Evolutionary conservation across 345 rosid species (phyloP).

Genomic region (Linum usitatissimum): DNA sequence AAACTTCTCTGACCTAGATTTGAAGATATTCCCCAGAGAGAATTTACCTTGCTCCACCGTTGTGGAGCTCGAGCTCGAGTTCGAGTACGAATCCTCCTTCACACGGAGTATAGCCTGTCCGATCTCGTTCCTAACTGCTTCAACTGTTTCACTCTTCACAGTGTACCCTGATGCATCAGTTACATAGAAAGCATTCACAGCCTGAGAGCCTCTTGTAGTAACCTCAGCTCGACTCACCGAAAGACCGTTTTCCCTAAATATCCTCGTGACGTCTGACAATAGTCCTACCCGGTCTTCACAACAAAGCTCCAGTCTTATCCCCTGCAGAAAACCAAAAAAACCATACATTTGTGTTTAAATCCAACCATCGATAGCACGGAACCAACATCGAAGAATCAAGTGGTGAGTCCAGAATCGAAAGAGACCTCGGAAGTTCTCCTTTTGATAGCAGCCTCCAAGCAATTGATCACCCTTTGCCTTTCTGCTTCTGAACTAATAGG

Average conservation of each 20-base stretch:
- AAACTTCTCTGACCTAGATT: conserved; percentile 62
- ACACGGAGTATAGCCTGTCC: conserved; percentile 56
- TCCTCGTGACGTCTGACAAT: conserved; percentile 83
- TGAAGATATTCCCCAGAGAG: conserved; percentile 58
- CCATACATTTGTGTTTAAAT: neutral
- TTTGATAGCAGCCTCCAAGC: conserved; percentile 91
- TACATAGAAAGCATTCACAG: conserved; percentile 70
- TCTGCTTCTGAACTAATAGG: conserved; percentile 93
- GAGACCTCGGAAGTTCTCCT: conserved; percentile 61
- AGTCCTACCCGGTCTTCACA: conserved; percentile 78
- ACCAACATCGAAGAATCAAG: neutral
- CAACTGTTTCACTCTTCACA: conserved; percentile 60
- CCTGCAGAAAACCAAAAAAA: conserved; percentile 32
- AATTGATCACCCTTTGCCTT: conserved; percentile 77
- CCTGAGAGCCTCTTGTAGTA: conserved; percentile 66
- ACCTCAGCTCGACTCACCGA: conserved; percentile 84
- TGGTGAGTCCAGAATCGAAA: neutral
- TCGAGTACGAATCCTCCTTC: conserved; percentile 36
- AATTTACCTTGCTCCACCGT: conserved; percentile 36
- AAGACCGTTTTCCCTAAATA: conserved; percentile 83
- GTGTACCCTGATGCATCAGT: conserved; percentile 63
- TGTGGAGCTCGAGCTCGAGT: conserved; percentile 32
- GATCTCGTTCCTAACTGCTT: conserved; percentile 69
- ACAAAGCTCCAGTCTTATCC: conserved; percentile 69
- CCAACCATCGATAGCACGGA: neutral